Percentiles rank a stretch among this genome's conserved stretches.
Evolutionary conservation across 2,329 filamentous ascomycete species (phyloP).

Genomic region (Microthyrium microscopicum): DNA sequence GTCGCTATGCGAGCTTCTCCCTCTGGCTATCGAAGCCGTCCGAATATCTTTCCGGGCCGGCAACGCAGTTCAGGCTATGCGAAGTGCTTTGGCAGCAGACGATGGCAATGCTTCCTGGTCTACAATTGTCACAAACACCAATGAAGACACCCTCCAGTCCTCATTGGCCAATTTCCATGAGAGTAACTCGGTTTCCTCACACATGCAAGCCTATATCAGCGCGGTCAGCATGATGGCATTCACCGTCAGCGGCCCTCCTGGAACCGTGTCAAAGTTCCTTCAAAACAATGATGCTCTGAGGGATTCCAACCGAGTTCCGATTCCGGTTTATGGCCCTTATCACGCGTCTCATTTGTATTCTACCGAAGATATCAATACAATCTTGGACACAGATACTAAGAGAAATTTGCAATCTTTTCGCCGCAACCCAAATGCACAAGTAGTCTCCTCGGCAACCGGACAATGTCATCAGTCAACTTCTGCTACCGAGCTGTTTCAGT

Average conservation of each 20-base stretch:
- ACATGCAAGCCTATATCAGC: slow-evolving; percentile 30
- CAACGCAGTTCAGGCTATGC: slow-evolving; percentile 11
- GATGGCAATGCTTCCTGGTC: slow-evolving; percentile 37
- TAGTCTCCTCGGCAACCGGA: slow-evolving; percentile 31
- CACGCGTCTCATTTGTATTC: slow-evolving; percentile 40
- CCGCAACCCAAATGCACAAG: slow-evolving; percentile 25
- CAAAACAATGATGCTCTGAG: slow-evolving; percentile 30
- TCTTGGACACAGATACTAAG: slow-evolving; percentile 26
- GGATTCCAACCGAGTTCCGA: slow-evolving; percentile 33
- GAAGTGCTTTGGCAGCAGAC: slow-evolving; percentile 33
- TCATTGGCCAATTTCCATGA: not conserved
- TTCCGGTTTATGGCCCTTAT: slow-evolving; percentile 41
- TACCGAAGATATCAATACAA: slow-evolving; percentile 33
- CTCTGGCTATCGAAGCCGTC: slow-evolving; percentile 25
- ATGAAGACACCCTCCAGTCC: slow-evolving; percentile 18
- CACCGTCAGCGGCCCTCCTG: slow-evolving; percentile 42
- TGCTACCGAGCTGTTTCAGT: slow-evolving; percentile 28
- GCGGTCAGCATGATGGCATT: slow-evolving; percentile 33
- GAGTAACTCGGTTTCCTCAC: not conserved
- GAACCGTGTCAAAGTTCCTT: slow-evolving; percentile 35
- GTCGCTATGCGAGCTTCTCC: slow-evolving; percentile 23
- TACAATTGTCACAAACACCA: slow-evolving; percentile 41
- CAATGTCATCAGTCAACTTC: slow-evolving; percentile 28
- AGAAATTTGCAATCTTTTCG: slow-evolving; percentile 25
- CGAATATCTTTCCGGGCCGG: slow-evolving; percentile 26